Percentiles rank a stretch among this genome's conserved stretches.
Conservation (phyloP, 495 filamentous ascomycete genomes). For the Lindgomyces ingoldianus region DNA sequence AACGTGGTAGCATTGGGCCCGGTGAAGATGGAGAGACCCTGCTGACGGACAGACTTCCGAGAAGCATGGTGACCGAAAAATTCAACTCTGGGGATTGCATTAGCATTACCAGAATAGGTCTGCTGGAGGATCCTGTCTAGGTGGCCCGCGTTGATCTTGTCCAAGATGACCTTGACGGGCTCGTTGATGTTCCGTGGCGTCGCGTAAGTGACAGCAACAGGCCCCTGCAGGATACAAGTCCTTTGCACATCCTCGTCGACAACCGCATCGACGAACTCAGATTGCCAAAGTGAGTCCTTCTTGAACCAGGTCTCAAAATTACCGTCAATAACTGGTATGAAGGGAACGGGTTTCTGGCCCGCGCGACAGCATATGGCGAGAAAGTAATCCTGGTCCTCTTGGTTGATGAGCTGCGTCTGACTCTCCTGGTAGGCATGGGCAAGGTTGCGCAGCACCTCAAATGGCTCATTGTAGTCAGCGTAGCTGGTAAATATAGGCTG, state of each 20-base stretch:
- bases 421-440: conserved; percentile 36
- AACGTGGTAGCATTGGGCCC: conserved; percentile 7
- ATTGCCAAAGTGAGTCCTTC: conserved; percentile 52
- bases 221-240: conserved; percentile 49
- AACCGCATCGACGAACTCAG: conserved; percentile 49
- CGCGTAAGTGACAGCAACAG: conserved; percentile 46
- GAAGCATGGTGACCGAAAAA: conserved; percentile 18
- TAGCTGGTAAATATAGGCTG: conserved; percentile 19
- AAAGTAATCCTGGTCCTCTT: conserved; percentile 45
- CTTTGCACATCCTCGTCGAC: conserved; percentile 45
- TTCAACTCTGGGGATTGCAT: conserved; percentile 5
- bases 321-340: conserved; percentile 47
- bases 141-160: conserved; percentile 34
- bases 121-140: conserved; percentile 31
- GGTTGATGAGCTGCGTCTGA: conserved; percentile 37
- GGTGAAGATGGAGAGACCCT: conserved; percentile 1
- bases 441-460: conserved; percentile 10
- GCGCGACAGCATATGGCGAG: conserved; percentile 38
- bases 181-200: conserved; percentile 34
- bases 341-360: conserved; percentile 47
- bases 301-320: conserved; percentile 52
- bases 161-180: conserved; percentile 43
- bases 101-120: background rate
- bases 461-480: conserved; percentile 13
- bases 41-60: conserved; percentile 2